These are phyloP conservation scores for Arabis alpina DNA, from an alignment of 345 rosid genomes.

Conservation along the genomic window DNA sequence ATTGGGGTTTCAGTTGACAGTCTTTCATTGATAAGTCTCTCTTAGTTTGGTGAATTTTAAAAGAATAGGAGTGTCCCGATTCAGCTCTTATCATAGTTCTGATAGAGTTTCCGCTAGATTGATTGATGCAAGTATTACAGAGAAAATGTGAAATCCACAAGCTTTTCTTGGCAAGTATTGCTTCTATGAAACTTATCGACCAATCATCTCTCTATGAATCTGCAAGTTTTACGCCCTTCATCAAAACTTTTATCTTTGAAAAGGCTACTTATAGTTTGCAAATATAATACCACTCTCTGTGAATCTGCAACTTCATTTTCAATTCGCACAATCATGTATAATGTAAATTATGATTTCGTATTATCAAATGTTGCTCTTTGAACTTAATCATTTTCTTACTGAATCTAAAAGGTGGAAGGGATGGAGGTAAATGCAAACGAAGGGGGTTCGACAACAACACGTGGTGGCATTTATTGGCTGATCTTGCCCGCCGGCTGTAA, in stretches of 20 bases:
- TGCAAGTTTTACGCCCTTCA: background rate
- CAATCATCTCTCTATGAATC: constrained; percentile 3
- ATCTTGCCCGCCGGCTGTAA: constrained; percentile 99
- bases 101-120: background rate
- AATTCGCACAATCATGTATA: background rate
- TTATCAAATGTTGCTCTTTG: background rate
- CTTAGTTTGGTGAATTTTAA: background rate
- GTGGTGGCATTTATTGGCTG: constrained; percentile 92
- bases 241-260: background rate
- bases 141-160: background rate
- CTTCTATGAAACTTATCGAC: background rate
- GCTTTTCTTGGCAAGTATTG: background rate
- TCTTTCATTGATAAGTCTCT: background rate
- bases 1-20: background rate
- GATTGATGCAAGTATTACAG: constrained; percentile 4
- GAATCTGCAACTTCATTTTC: background rate
- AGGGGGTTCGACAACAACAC: constrained; percentile 91
- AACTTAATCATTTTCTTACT: background rate
- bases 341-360: background rate
- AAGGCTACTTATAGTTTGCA: background rate
- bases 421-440: constrained; percentile 94
- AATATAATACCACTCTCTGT: too few species aligned
- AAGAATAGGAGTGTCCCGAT: background rate
- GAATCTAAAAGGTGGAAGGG: constrained; percentile 79
- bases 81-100: constrained; percentile 10